phyloP scores from a whole-genome alignment of 371 early-diverging fungal genomes.

The Rhizopus arrhizus region DNA sequence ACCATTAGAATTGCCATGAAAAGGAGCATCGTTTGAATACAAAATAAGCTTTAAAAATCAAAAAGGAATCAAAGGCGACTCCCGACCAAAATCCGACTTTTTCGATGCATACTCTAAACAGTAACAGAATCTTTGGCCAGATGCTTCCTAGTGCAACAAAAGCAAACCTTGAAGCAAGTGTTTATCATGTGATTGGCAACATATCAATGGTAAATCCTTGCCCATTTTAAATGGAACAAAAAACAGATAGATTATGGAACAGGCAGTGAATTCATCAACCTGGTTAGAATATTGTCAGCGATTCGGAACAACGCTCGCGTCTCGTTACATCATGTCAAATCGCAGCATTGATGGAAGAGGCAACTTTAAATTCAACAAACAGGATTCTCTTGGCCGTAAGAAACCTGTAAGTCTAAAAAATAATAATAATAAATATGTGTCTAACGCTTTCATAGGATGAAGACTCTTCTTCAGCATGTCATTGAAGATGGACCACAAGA shows the following conservation, averaged over 20 bases:
- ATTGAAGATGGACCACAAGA: constrained; percentile 23
- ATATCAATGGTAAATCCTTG: constrained; percentile 10
- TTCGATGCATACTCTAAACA: constrained; percentile 1
- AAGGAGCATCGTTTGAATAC: too few relatives aligned
- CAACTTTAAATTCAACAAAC: constrained; percentile 13
- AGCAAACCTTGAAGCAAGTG: constrained; percentile 12
- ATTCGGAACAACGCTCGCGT: neutral
- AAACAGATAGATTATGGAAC: constrained; percentile 7
- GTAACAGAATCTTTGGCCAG: constrained; percentile 1
- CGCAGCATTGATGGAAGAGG: constrained; percentile 9
- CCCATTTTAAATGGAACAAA: constrained; percentile 8
- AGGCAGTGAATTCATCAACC: neutral
- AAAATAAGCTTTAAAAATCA: too few relatives aligned
- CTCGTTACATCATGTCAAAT: constrained; percentile 9
- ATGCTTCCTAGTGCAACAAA: constrained; percentile 10
- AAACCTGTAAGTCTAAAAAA: constrained; percentile 13
- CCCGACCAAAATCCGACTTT: constrained; percentile 1
- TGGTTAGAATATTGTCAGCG: constrained; percentile 6
- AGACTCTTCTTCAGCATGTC: constrained; percentile 16
- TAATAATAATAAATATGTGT: constrained; percentile 9
- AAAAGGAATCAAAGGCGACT: too few relatives aligned
- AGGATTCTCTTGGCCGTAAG: constrained; percentile 10
- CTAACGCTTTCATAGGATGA: constrained; percentile 20
- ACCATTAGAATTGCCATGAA: too few relatives aligned
- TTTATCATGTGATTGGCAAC: neutral